phyloP scores from a whole-genome alignment of 179 eudicot species.

The Camellia oleifera region DNA sequence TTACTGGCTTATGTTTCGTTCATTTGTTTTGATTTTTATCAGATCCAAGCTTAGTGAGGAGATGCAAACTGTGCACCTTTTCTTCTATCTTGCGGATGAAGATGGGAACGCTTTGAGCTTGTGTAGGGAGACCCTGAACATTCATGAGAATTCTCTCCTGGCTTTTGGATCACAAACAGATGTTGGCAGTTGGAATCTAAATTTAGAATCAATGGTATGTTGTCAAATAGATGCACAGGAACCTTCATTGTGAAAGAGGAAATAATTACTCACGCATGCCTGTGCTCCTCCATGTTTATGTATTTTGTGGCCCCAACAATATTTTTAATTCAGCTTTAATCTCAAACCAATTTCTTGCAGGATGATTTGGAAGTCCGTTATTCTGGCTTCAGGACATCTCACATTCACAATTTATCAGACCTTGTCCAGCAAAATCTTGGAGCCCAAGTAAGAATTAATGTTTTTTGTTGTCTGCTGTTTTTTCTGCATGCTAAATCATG shows the following conservation, averaged over 20 bases:
- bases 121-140: constrained; percentile 42
- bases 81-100: constrained; percentile 96
- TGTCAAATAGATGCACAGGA: constrained; percentile 5
- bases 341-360: constrained; percentile 40
- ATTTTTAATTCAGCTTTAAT: constrained; percentile 9
- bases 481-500: not conserved
- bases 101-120: constrained; percentile 56
- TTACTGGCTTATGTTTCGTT: not conserved
- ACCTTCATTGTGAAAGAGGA: not conserved
- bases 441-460: constrained; percentile 45
- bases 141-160: constrained; percentile 49
- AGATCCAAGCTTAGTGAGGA: constrained; percentile 47
- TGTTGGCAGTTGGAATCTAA: constrained; percentile 83
- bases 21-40: constrained; percentile 16
- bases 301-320: not conserved
- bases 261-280: not conserved
- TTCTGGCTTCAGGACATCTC: constrained; percentile 80
- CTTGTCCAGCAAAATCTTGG: constrained; percentile 73
- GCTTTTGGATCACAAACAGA: constrained; percentile 77
- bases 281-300: not conserved
- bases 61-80: constrained; percentile 54
- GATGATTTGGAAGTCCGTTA: constrained; percentile 73
- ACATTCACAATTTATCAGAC: constrained; percentile 92
- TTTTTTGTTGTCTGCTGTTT: not conserved
- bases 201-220: constrained; percentile 70